Conservation (phyloP, 495 filamentous ascomycete genomes). For the Darksidea phi region DNA sequence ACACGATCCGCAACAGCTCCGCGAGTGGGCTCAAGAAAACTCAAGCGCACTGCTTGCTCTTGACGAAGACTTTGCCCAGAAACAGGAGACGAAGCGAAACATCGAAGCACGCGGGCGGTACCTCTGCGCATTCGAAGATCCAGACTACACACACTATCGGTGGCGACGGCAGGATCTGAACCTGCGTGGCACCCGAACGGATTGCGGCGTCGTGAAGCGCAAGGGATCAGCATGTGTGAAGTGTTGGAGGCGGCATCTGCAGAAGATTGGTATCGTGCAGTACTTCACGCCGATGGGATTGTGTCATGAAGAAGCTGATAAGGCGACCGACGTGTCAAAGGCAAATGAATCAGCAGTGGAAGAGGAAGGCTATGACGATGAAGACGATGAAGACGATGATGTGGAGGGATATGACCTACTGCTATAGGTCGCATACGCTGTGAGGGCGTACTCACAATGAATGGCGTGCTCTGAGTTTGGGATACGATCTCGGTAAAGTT, state of each 20-base stretch:
- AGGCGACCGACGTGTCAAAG: background rate
- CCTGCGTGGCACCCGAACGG: constrained; percentile 4
- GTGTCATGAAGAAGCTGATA: constrained; percentile 16
- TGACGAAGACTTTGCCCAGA: constrained; percentile 8
- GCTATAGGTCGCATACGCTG: no score
- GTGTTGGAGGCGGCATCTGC: constrained; percentile 13
- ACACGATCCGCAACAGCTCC: constrained; percentile 14
- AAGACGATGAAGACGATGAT: constrained; percentile 7
- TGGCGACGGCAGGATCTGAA: constrained; percentile 19
- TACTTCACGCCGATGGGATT: constrained; percentile 16
- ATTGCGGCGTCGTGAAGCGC: constrained; percentile 2
- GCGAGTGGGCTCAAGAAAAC: constrained; percentile 4
- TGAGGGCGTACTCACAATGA: no score
- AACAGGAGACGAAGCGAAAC: constrained; percentile 10
- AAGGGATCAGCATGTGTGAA: constrained; percentile 10
- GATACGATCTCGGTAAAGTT: no score
- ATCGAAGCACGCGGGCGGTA: constrained; percentile 10
- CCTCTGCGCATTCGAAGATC: constrained; percentile 23
- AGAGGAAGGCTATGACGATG: no score
- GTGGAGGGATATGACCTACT: constrained; percentile 3
- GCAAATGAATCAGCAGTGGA: background rate
- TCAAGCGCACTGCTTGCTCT: constrained; percentile 2
- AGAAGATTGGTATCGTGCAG: constrained; percentile 21
- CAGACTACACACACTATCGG: constrained; percentile 3
- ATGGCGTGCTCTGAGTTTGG: no score